These are phyloP conservation scores for Tylopilus sp. DNA, from an alignment of 1,284 basidiomycete species.

Conservation along the genomic window DNA sequence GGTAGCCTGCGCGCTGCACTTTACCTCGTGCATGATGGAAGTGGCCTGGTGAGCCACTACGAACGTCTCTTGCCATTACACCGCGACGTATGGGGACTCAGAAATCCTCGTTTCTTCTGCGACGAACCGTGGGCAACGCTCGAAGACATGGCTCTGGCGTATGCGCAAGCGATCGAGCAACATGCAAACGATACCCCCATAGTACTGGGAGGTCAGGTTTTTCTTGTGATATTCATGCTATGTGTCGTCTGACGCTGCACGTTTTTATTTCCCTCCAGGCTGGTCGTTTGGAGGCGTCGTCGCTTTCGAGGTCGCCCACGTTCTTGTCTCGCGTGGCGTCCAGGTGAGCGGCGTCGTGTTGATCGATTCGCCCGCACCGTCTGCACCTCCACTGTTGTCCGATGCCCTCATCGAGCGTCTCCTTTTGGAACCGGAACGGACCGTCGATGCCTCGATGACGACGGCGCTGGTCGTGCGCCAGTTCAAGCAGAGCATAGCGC, in stretches of 20 bases:
- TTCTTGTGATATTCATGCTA: not conserved
- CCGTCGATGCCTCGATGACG: conserved; percentile 12
- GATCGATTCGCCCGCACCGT: conserved; percentile 62
- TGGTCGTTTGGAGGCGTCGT: conserved; percentile 77
- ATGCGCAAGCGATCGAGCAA: conserved; percentile 40
- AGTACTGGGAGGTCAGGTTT: conserved; percentile 55
- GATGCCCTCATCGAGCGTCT: conserved; percentile 43
- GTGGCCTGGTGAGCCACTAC: conserved; percentile 55
- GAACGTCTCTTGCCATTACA: conserved; percentile 44
- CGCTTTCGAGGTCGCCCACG: conserved; percentile 60
- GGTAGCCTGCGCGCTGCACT: conserved; percentile 38
- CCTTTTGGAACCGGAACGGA: conserved; percentile 13
- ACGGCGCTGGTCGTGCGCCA: conserved; percentile 32
- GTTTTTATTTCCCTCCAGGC: conserved; percentile 36
- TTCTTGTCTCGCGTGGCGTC: conserved; percentile 43
- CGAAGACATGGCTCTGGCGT: conserved; percentile 50
- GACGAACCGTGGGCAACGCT: conserved; percentile 46
- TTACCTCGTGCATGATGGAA: conserved; percentile 69
- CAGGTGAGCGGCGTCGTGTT: conserved; percentile 52
- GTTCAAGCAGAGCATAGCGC: conserved; percentile 41
- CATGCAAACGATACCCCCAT: conserved; percentile 32
- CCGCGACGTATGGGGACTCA: conserved; percentile 56
- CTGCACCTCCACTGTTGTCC: conserved; percentile 46
- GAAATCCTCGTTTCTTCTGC: conserved; percentile 50
- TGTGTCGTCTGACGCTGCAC: not conserved